Evolutionary conservation across 1,139 yeast species (phyloP).

Genomic region (Pichia sp.): DNA sequence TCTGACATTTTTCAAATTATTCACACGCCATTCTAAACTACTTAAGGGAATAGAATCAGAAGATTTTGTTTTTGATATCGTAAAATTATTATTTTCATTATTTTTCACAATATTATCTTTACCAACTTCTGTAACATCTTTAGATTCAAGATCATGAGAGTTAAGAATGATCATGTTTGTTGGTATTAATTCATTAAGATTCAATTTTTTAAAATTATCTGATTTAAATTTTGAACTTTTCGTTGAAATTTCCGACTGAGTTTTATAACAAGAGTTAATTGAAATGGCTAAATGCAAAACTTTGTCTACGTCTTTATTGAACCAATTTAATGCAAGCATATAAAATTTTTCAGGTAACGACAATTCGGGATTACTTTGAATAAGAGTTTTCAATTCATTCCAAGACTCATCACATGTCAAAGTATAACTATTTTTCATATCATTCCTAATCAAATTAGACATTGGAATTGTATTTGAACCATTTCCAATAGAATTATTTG

Average conservation of each 20-base stretch:
- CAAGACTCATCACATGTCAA: constrained; percentile 2
- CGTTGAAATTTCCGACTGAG: too few relatives aligned
- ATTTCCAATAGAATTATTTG: neutral
- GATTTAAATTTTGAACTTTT: neutral
- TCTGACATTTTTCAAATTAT: neutral
- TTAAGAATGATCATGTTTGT: neutral
- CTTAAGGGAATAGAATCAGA: neutral
- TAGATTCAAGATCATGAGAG: neutral
- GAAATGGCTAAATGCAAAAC: constrained; percentile 15
- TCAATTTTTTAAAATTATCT: neutral
- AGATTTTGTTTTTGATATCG: neutral
- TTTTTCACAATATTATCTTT: neutral
- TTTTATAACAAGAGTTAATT: constrained; percentile 6
- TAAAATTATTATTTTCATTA: too few relatives aligned
- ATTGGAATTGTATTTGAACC: neutral
- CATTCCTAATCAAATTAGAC: constrained; percentile 2
- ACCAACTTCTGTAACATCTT: neutral
- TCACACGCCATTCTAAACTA: constrained; percentile 1
- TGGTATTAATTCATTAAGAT: neutral
- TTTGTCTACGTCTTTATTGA: constrained; percentile 33
- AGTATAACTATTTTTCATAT: neutral
- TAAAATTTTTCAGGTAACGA: constrained; percentile 33
- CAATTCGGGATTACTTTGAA: constrained; percentile 25
- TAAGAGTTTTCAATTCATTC: constrained; percentile 16
- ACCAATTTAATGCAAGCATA: constrained; percentile 34